Evolutionary conservation across 2,329 filamentous ascomycete genomes (phyloP).

Genomic region (Fusarium austroafricanum): DNA sequence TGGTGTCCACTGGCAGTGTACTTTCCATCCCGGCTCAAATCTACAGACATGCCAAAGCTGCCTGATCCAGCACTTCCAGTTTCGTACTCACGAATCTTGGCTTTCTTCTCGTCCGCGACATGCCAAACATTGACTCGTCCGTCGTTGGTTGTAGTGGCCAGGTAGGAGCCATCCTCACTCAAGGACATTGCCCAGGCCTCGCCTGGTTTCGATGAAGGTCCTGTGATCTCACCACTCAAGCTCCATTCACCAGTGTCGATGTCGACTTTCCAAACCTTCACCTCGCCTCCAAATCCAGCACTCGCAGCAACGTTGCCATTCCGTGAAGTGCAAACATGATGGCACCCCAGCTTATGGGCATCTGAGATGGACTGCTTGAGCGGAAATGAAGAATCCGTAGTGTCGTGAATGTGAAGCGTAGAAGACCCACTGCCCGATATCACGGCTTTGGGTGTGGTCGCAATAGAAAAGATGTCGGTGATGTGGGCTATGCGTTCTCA

Average conservation of each 20-base stretch:
- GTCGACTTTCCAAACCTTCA: conserved; percentile 81
- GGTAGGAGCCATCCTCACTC: conserved; percentile 83
- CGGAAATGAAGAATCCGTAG: conserved; percentile 76
- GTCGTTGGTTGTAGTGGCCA: conserved; percentile 89
- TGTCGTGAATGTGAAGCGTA: conserved; percentile 83
- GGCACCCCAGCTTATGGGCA: conserved; percentile 89
- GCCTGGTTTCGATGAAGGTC: conserved; percentile 66
- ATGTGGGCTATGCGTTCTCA: conserved; percentile 72
- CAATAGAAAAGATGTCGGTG: conserved; percentile 86
- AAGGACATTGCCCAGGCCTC: conserved; percentile 91
- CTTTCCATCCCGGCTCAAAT: conserved; percentile 81
- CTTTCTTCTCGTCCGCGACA: conserved; percentile 63
- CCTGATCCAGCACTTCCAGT: conserved; percentile 77
- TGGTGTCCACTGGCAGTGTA: conserved; percentile 94
- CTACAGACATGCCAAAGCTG: conserved; percentile 90
- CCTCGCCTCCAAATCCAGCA: conserved; percentile 88
- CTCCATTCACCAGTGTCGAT: conserved; percentile 68
- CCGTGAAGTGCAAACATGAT: conserved; percentile 81
- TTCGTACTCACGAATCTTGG: conserved; percentile 84
- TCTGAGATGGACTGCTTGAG: conserved; percentile 81
- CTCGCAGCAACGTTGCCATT: conserved; percentile 81
- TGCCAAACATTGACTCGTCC: conserved; percentile 94
- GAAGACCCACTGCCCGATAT: conserved; percentile 89
- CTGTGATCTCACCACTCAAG: conserved; percentile 55
- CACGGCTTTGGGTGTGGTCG: conserved; percentile 77